phyloP scores from a whole-genome alignment of 2,329 filamentous ascomycete genomes.

The Blumeriella jaapii region DNA sequence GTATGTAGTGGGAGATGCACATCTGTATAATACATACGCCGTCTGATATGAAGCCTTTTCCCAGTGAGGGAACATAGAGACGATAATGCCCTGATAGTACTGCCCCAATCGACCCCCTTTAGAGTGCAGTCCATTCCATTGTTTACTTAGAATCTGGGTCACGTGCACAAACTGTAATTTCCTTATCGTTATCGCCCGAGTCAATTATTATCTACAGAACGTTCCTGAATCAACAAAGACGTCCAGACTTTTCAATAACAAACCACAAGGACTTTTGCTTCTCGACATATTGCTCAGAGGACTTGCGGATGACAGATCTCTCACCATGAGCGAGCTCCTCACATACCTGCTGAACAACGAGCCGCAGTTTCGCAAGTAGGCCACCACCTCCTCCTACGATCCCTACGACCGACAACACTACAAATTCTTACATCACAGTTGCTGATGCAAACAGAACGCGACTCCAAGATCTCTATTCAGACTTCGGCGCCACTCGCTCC shows the following conservation, averaged over 20 bases:
- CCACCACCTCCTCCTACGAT: neutral
- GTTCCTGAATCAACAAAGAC: slow-evolving; percentile 12
- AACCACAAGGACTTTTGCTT: neutral
- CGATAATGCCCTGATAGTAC: no score
- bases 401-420: no score
- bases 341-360: slow-evolving; percentile 52
- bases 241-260: neutral
- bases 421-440: no score
- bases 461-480: slow-evolving; percentile 77
- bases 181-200: no score
- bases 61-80: neutral
- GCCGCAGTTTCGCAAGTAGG: slow-evolving; percentile 47
- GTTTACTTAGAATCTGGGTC: no score
- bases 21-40: no score
- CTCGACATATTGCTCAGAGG: neutral
- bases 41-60: slow-evolving; percentile 6
- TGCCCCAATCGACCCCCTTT: no score
- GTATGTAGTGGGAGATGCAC: no score
- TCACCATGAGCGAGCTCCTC: slow-evolving; percentile 53
- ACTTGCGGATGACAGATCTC: neutral
- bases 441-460: no score
- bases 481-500: slow-evolving; percentile 62
- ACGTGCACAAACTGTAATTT: no score
- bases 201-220: no score
- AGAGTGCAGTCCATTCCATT: no score